phyloP scores from a whole-genome alignment of 129 eudicot genomes.

The Mikania micrantha region DNA sequence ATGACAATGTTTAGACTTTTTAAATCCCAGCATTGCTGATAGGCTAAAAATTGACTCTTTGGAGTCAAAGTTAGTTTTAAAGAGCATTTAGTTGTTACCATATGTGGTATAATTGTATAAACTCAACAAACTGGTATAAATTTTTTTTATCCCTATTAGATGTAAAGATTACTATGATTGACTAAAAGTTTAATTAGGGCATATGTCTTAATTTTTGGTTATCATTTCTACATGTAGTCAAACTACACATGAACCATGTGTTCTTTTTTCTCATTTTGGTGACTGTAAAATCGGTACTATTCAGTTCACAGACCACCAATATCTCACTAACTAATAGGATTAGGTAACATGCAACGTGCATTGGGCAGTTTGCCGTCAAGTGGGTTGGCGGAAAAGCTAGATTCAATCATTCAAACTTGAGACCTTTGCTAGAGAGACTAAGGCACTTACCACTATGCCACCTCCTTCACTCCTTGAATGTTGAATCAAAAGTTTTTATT shows the following conservation, averaged over 20 bases:
- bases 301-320: no score
- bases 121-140: not conserved
- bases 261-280: no score
- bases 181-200: not conserved
- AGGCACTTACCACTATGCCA: not conserved
- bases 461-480: not conserved
- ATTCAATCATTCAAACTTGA: no score
- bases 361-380: no score
- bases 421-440: not conserved
- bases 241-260: not conserved
- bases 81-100: not conserved
- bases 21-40: not conserved
- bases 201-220: not conserved
- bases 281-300: not conserved
- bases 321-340: not conserved
- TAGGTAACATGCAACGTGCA: not conserved
- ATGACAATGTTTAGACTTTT: not conserved
- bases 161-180: not conserved
- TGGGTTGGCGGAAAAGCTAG: no score
- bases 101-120: constrained; percentile 1
- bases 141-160: not conserved
- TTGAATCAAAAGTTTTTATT: not conserved
- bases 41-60: not conserved
- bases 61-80: not conserved
- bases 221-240: not conserved